Percentiles rank a stretch among this genome's conserved stretches.
Evolutionary conservation across 257 asterid species (phyloP).

Genomic region (Nicotiana benthamiana): DNA sequence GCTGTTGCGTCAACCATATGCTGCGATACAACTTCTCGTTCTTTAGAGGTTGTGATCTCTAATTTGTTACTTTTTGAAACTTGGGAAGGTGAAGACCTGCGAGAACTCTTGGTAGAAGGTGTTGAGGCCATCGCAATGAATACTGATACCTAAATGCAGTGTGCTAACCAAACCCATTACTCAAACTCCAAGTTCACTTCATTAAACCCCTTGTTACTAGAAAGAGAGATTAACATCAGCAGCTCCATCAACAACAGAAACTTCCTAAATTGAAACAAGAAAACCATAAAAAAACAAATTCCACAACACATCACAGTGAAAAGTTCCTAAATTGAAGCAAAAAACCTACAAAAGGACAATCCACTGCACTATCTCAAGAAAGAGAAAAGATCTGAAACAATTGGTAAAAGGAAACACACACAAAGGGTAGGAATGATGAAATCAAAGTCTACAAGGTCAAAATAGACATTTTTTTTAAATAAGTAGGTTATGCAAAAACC

Average conservation of each 20-base stretch:
- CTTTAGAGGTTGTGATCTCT: conserved; percentile 21
- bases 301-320: not conserved
- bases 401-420: conserved; percentile 2
- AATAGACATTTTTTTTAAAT: not conserved
- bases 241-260: conserved; percentile 32
- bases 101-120: conserved; percentile 23
- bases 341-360: not conserved
- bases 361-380: not conserved
- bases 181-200: not conserved
- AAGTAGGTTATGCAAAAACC: not conserved
- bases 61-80: conserved; percentile 23
- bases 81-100: conserved; percentile 12
- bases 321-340: not conserved
- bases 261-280: conserved; percentile 6
- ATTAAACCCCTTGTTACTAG: conserved; percentile 10
- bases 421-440: not conserved
- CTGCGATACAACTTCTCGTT: conserved; percentile 20
- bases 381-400: conserved; percentile 6
- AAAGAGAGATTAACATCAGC: conserved; percentile 26
- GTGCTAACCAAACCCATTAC: conserved; percentile 16
- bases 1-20: conserved; percentile 14
- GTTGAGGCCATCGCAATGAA: conserved; percentile 44
- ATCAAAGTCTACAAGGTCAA: not conserved
- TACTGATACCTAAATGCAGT: conserved; percentile 8
- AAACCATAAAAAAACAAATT: conserved; percentile 2